A percentile compares a stretch with the other conserved stretches of the same genome.
These are phyloP conservation scores for Talaromyces sp. DNA, from an alignment of 2,329 filamentous ascomycete species.

Conservation along the genomic window DNA sequence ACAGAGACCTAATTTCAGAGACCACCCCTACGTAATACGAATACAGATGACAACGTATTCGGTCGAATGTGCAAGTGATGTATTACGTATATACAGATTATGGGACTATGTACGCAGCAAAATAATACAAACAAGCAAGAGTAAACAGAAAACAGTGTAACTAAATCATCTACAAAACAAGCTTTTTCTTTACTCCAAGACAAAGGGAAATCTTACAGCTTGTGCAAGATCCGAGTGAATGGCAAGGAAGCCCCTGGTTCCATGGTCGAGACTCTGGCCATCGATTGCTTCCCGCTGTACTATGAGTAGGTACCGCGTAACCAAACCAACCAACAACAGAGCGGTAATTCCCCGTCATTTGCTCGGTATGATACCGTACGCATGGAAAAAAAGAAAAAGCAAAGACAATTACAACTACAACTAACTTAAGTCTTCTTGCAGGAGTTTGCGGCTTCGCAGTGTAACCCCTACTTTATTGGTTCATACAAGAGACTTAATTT, in stretches of 20 bases:
- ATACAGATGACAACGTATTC: neutral
- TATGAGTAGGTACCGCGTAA: neutral
- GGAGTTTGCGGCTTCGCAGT: neutral
- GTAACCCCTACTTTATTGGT: neutral
- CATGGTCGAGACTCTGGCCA: neutral
- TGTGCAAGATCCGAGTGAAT: neutral
- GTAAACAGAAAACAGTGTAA: neutral
- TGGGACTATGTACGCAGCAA: neutral
- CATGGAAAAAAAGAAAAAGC: neutral
- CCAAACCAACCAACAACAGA: neutral
- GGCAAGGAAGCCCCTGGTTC: neutral
- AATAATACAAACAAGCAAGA: neutral
- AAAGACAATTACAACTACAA: neutral
- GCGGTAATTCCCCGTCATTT: neutral
- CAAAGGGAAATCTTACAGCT: neutral
- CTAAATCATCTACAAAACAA: neutral
- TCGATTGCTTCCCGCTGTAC: neutral
- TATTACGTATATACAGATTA: neutral
- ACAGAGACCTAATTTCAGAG: neutral
- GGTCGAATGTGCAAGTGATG: neutral
- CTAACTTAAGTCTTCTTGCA: neutral
- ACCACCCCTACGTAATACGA: neutral
- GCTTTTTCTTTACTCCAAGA: neutral
- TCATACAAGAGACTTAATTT: neutral
- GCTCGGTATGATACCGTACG: neutral